Conservation (phyloP, 228 moss, liverwort and hornwort species). For the Sphagnum fallax region DNA sequence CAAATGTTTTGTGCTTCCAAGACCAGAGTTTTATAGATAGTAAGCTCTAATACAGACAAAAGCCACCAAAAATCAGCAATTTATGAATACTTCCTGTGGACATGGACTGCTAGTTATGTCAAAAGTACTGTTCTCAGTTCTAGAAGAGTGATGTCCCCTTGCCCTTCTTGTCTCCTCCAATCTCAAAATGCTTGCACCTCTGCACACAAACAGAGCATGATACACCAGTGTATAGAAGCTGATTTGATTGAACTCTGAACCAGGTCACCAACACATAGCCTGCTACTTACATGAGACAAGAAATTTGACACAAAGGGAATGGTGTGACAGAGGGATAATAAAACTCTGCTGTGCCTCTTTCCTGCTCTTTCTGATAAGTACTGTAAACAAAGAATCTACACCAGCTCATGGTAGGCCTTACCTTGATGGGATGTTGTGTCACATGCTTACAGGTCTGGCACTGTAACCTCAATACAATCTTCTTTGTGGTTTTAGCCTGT, state of each 20-base stretch:
- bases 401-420: not conserved
- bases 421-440: constrained; percentile 92
- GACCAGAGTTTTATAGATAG: no score
- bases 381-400: no score
- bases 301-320: not conserved
- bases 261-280: not conserved
- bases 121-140: not conserved
- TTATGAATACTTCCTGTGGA: no score
- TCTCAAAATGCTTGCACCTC: constrained; percentile 96
- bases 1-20: no score
- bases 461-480: constrained; percentile 84
- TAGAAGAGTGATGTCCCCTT: constrained; percentile 91
- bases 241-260: not conserved
- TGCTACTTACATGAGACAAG: not conserved
- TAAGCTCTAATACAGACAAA: no score
- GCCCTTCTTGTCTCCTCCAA: constrained; percentile 97
- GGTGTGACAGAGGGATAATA: not conserved
- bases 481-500: constrained; percentile 92
- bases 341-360: not conserved
- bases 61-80: no score
- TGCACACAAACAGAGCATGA: constrained; percentile 15
- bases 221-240: not conserved
- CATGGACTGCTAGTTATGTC: no score
- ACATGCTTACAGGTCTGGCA: constrained; percentile 92
- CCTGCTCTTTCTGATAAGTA: no score